phyloP scores from a whole-genome alignment of 2,329 filamentous ascomycete species.

The Alternaria conjuncta region DNA sequence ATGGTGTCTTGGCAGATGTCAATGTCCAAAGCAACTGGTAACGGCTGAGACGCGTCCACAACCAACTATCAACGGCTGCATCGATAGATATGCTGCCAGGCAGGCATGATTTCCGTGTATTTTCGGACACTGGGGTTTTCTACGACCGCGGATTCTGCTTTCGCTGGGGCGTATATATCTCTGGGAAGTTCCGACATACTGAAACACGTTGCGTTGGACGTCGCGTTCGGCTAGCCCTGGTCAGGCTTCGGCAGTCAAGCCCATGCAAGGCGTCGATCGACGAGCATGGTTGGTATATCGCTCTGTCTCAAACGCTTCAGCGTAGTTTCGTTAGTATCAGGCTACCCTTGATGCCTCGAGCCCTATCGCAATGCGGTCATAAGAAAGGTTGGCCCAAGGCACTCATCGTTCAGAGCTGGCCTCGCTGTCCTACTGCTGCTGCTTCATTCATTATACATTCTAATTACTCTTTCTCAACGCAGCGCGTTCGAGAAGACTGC shows the following conservation, averaged over 20 bases:
- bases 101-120: neutral
- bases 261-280: neutral
- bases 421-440: conserved; percentile 1
- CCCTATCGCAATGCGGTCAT: conserved; percentile 2
- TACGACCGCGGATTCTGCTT: neutral
- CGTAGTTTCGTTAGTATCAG: conserved; percentile 13
- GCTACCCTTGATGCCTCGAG: conserved; percentile 5
- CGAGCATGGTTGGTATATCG: neutral
- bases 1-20: neutral
- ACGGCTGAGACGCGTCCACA: neutral
- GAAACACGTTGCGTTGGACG: conserved; percentile 17
- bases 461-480: neutral
- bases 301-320: conserved; percentile 14
- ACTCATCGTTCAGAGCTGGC: conserved; percentile 8
- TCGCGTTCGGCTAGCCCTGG: neutral
- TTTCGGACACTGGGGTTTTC: neutral
- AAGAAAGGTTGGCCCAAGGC: conserved; percentile 5
- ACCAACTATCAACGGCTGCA: neutral
- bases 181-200: conserved; percentile 6
- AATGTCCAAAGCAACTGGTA: neutral
- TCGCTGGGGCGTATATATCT: neutral
- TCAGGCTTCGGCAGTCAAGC: conserved; percentile 6
- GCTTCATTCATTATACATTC: neutral
- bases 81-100: neutral
- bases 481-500: conserved; percentile 24